Evolutionary conservation across 306 rosid genomes (phyloP), one percentile per base, ranked within the genome.

Genomic region (Vigna angularis): DNA sequence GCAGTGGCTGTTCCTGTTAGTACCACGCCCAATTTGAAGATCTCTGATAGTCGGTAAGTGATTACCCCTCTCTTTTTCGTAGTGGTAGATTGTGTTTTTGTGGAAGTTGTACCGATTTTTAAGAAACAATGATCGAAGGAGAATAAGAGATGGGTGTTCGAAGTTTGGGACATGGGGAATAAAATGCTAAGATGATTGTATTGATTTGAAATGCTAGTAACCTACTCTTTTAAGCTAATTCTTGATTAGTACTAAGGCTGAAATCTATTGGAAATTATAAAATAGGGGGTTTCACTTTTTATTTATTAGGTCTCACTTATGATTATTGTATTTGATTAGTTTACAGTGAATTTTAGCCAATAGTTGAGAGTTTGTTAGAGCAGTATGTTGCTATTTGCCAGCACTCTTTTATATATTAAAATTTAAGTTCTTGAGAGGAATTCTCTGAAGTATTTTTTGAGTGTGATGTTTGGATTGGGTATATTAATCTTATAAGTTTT

Each of bases 31-130:
- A 61, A 70, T 34, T 70, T 26, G 7, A 61, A 67, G 20, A 45
- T 26, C 11, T 78, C 36, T 34, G 55, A 62, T 53, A 59, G 8
- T 63, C 22, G 88, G 97, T 93, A 74, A 75, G 68, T 66, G 28
- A 89, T 89, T 64, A 77, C 40, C 57, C 45, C 50, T 49, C 70
- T 49, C 45, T 61, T 48, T 67, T 62, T 22, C 16, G 6, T 51
- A 10, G 30, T 52, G 30, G 15, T 3, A 22, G 70, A 42, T 38
- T n/a, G 59, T 30, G 7, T 78, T 81, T 16, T 51, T 72, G 1
- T 36, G 40, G 53, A 68, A 30, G 51, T n/a, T 38, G 15, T 58
- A 26, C 68, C 34, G 6, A 38, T 18, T 77, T 9, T 42, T 9
- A 42, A 42, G 47, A 42, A 9, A 42, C 13, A 42, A 9, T 42